Evolutionary conservation across 2,329 filamentous ascomycete genomes (phyloP), one percentile per base, ranked within the genome.

Genomic region (Colletotrichum navitas): DNA sequence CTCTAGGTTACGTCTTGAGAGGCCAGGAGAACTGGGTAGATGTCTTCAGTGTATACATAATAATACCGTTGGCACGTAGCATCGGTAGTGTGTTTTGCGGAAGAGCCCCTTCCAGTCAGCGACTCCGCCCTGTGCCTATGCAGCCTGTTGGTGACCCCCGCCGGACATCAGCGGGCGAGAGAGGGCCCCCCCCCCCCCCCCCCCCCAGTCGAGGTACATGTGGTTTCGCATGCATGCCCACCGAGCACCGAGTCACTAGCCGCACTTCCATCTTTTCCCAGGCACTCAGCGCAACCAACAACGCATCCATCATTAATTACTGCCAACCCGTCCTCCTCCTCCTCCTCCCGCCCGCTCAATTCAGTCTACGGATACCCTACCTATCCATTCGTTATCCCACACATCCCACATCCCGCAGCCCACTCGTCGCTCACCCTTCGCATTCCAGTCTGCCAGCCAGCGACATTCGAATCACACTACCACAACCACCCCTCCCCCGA

Each of bases 251-350:
- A n/a, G 6, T 12, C 24, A 6, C 45, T 29, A n/a, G 60, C 52
- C 60, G 36, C 29, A 62, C 29, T 52, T n/a, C n/a, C 8, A 24
- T n/a, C 5, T 62, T 32, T 39, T 51, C 12, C 58, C 47, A 7
- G 18, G 18, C 43, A 12, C 45, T 43, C 43, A 36, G n/a, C n/a
- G 60, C 60, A 41, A 63, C 60, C 45, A 52, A 63, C 43, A 45
- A 11, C 45, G 29, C 60, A 52, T 51, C 45, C 32, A 45, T 62
- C 60, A 62, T 51, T 24, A 54, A 18, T 43, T 5, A 2, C 14
- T 41, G 10, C 36, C 3, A 16, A 2, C 36, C 11, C 29, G 34
- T 49, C 63, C 55, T 34, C 32, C 47, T 29, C 56, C 43, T 62
- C 55, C 51, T 47, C 43, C 43, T n/a, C 18, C 41, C 43, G 18